Evolutionary conservation across 2,329 filamentous ascomycete species (phyloP).

Genomic region (Colletotrichum sp.): DNA sequence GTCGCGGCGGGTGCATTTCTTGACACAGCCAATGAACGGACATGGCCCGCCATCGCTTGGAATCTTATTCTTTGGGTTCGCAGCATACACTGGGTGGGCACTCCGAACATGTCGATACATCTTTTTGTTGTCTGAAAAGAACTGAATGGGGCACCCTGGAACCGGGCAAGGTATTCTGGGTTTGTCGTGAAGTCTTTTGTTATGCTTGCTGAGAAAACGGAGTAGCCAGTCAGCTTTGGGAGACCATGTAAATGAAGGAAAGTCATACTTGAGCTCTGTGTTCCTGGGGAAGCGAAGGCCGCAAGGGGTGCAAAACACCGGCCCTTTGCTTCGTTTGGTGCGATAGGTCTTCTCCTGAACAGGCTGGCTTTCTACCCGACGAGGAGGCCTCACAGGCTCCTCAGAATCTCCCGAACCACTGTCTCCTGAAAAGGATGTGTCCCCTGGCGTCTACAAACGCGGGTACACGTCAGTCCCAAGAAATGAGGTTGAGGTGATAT

Average conservation of each 20-base stretch:
- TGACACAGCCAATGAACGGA: not conserved
- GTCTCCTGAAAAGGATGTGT: not conserved
- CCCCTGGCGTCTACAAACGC: not conserved
- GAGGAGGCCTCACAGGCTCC: not conserved
- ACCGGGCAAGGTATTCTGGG: not conserved
- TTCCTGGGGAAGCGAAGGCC: not conserved
- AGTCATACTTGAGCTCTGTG: not conserved
- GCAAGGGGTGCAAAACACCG: not conserved
- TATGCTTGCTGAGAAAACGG: not conserved
- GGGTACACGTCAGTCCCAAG: not conserved
- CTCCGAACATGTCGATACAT: not conserved
- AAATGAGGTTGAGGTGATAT: not conserved
- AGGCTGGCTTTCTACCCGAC: not conserved
- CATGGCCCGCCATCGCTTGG: not conserved
- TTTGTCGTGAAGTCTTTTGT: not conserved
- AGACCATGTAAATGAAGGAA: not conserved
- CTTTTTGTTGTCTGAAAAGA: not conserved
- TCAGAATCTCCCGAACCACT: not conserved
- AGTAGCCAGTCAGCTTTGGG: not conserved
- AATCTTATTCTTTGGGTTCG: not conserved
- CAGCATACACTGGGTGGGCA: not conserved
- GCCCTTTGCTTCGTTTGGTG: not conserved
- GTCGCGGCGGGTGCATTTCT: not conserved
- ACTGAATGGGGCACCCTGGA: not conserved
- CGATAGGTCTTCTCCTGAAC: not conserved